These are phyloP conservation scores for Daldinia childiae DNA, from an alignment of 495 filamentous ascomycete genomes.

Conservation along the genomic window DNA sequence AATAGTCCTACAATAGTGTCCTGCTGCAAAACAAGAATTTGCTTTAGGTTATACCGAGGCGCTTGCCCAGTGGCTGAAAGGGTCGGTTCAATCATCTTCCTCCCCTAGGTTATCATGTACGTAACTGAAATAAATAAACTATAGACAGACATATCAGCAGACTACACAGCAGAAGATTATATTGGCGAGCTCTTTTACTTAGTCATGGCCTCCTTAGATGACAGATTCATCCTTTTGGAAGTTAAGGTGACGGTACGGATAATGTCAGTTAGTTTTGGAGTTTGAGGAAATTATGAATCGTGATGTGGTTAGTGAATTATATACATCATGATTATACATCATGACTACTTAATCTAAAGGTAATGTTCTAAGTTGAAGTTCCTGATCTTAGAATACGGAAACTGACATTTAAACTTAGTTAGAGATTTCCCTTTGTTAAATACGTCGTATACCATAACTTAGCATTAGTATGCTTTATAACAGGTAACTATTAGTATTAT, in stretches of 20 bases:
- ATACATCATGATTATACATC: no score
- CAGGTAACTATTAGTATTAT: no score
- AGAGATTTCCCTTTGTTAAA: no score
- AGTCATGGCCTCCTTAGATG: not conserved
- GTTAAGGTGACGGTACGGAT: not conserved
- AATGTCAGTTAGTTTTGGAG: not conserved
- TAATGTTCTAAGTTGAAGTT: no score
- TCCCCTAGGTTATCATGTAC: not conserved
- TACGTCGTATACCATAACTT: no score
- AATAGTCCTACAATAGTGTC: not conserved
- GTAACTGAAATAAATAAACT: not conserved
- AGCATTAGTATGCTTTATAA: no score
- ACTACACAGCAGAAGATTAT: not conserved
- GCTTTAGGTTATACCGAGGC: constrained; percentile 1
- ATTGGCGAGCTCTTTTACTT: not conserved
- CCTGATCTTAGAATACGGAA: no score
- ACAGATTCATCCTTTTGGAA: not conserved
- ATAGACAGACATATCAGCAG: not conserved
- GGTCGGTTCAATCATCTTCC: not conserved
- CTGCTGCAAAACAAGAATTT: not conserved
- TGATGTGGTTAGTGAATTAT: no score
- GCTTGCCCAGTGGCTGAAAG: not conserved
- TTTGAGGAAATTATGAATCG: no score
- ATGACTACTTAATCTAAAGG: no score
- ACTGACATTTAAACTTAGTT: no score